phyloP scores from a whole-genome alignment of 2,329 filamentous ascomycete genomes.

The Nemania abortiva region DNA sequence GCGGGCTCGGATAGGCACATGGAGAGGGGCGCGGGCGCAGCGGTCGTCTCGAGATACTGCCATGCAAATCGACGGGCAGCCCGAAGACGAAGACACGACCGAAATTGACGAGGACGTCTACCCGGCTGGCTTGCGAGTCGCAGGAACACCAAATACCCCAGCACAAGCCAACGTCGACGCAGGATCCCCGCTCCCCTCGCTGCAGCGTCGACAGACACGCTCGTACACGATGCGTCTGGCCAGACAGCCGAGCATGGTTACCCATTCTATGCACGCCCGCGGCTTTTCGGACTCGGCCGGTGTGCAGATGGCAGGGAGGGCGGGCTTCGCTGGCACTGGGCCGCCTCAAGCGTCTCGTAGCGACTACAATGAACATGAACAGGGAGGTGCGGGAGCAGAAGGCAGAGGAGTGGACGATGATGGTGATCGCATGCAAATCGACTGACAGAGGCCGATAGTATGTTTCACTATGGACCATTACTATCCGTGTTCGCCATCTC shows the following conservation, averaged over 20 bases:
- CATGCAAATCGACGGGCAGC: constrained; percentile 13
- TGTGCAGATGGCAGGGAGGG: constrained; percentile 2
- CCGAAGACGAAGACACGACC: background rate
- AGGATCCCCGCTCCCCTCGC: constrained; percentile 25
- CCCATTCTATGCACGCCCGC: constrained; percentile 1
- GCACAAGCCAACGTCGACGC: constrained; percentile 23
- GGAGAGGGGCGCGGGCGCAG: background rate
- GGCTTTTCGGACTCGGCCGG: constrained; percentile 25
- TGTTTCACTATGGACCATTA: background rate
- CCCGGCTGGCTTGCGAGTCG: constrained; percentile 18
- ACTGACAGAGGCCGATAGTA: constrained; percentile 3
- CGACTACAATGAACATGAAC: background rate
- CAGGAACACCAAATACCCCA: background rate
- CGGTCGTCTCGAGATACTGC: background rate
- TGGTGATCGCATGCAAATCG: constrained; percentile 22
- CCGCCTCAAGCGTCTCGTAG: background rate
- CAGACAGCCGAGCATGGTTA: background rate
- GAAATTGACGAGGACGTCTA: constrained; percentile 9
- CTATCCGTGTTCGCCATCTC: background rate
- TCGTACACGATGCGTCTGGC: constrained; percentile 20
- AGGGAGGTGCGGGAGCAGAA: too few species aligned
- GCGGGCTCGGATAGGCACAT: background rate
- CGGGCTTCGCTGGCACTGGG: constrained; percentile 16
- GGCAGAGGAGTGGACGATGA: background rate
- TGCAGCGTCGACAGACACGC: constrained; percentile 25